A percentile compares a stretch with the other conserved stretches of the same genome.
These are phyloP conservation scores for Trematosphaeria pertusa DNA, from an alignment of 2,329 filamentous ascomycete species.

Conservation along the genomic window DNA sequence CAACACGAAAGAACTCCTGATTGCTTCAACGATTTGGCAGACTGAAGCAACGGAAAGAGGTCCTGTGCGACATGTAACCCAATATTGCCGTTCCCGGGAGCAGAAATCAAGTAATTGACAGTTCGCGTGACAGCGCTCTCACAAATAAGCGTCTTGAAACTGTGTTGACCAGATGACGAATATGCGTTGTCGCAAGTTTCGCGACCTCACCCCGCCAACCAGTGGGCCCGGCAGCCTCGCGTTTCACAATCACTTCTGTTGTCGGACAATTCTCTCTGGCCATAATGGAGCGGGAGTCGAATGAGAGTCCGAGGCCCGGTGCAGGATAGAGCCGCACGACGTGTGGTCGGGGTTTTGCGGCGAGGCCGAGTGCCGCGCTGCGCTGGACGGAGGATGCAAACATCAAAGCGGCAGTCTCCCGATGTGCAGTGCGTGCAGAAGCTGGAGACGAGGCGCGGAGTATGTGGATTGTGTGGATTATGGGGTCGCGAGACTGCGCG, in stretches of 20 bases:
- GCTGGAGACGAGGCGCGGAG: background rate
- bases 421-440: background rate
- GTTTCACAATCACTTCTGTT: slow-evolving; percentile 24
- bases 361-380: slow-evolving; percentile 2
- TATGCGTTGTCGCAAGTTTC: slow-evolving; percentile 19
- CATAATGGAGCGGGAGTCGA: slow-evolving; percentile 3
- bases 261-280: slow-evolving; percentile 22
- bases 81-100: too few relatives aligned
- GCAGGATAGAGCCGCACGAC: background rate
- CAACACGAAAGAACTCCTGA: too few relatives aligned
- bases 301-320: slow-evolving; percentile 6
- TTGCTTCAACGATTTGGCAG: slow-evolving; percentile 3
- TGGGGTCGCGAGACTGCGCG: background rate
- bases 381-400: background rate
- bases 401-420: too few relatives aligned
- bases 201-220: slow-evolving; percentile 26
- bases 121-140: slow-evolving; percentile 14
- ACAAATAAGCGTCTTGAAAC: slow-evolving; percentile 24
- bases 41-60: slow-evolving; percentile 1
- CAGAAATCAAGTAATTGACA: slow-evolving; percentile 4
- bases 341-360: slow-evolving; percentile 7
- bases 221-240: slow-evolving; percentile 16
- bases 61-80: background rate
- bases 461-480: background rate
- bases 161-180: slow-evolving; percentile 9